Evolutionary conservation across 306 rosid species (phyloP).

Genomic region (Prinsepia uniflora): DNA sequence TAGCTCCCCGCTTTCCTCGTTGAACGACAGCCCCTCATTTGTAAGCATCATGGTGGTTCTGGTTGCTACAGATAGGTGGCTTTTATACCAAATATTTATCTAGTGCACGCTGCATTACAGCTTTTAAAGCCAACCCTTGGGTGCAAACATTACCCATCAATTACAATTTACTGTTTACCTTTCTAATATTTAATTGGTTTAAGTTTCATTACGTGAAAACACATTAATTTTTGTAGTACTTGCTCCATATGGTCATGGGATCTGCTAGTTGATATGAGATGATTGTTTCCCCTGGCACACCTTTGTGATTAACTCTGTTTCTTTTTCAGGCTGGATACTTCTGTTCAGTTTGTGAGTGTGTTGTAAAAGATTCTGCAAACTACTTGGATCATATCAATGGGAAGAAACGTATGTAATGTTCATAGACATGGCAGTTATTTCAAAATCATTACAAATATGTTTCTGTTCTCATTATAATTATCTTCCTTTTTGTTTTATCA

Average conservation of each 20-base stretch:
- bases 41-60: neutral
- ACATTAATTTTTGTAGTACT: neutral
- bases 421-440: slow-evolving; percentile 3
- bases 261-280: neutral
- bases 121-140: neutral
- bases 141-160: neutral
- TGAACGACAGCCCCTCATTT: neutral
- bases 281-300: slow-evolving; percentile 12
- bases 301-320: slow-evolving; percentile 6
- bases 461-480: slow-evolving; percentile 5
- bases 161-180: neutral
- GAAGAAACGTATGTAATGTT: slow-evolving; percentile 78
- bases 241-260: neutral
- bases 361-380: slow-evolving; percentile 98
- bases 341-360: slow-evolving; percentile 96
- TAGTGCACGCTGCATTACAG: neutral
- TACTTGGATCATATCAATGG: slow-evolving; percentile 99
- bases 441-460: neutral
- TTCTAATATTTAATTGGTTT: neutral
- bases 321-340: slow-evolving; percentile 84
- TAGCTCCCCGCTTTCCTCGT: neutral
- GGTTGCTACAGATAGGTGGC: neutral
- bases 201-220: neutral
- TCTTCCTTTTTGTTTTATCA: slow-evolving; percentile 20
- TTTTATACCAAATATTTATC: neutral